phyloP scores from a whole-genome alignment of 2,329 filamentous ascomycete genomes.

The Penicillium corylophilum region DNA sequence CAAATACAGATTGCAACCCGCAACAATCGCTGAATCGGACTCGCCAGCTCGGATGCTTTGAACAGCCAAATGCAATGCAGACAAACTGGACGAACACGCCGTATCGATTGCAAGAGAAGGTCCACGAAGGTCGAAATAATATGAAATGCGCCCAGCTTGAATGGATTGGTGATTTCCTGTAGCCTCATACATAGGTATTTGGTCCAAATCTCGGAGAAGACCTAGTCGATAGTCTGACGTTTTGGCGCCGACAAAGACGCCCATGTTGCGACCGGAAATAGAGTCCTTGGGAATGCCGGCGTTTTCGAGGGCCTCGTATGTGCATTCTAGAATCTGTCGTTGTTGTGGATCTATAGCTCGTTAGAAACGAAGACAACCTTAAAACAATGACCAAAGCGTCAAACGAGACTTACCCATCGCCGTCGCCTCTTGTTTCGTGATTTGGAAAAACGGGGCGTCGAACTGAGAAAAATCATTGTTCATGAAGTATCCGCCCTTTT shows the following conservation, averaged over 20 bases:
- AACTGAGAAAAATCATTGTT: too few relatives aligned
- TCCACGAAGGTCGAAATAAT: conserved; percentile 30
- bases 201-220: conserved; percentile 19
- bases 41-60: too few relatives aligned
- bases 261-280: conserved; percentile 31
- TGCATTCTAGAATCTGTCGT: conserved; percentile 28
- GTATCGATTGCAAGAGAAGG: conserved; percentile 30
- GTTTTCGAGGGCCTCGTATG: conserved; percentile 29
- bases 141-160: conserved; percentile 32
- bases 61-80: too few relatives aligned
- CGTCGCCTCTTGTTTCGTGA: too few relatives aligned
- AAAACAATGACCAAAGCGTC: too few relatives aligned
- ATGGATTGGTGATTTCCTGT: conserved; percentile 30
- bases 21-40: too few relatives aligned
- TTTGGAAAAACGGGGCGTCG: too few relatives aligned
- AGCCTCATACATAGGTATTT: conserved; percentile 19
- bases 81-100: conserved; percentile 15
- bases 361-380: too few relatives aligned
- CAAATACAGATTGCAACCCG: too few relatives aligned
- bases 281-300: conserved; percentile 28
- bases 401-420: too few relatives aligned
- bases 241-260: conserved; percentile 34
- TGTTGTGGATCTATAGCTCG: conserved; percentile 34
- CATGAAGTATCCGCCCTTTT: too few relatives aligned
- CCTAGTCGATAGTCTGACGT: conserved; percentile 30